Conservation (phyloP, 306 rosid species). For the Carpinus fangiana region DNA sequence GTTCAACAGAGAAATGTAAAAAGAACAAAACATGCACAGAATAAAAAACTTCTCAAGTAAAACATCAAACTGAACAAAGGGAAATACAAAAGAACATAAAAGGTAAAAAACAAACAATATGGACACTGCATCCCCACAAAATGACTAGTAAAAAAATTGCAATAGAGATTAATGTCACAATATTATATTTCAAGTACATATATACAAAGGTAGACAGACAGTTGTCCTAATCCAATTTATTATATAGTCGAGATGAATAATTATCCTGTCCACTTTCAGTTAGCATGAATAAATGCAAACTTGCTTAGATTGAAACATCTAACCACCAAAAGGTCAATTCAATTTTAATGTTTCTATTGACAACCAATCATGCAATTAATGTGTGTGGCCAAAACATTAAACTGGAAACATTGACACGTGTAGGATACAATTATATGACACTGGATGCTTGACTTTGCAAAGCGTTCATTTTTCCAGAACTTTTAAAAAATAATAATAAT, state of each 20-base stretch:
- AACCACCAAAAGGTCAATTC: not conserved
- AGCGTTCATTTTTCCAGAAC: not conserved
- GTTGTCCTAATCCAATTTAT: not conserved
- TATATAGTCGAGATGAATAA: not conserved
- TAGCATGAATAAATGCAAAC: not conserved
- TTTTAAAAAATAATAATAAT: not conserved
- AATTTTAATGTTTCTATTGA: not conserved
- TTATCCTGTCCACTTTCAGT: too few species aligned
- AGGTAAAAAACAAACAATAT: not conserved
- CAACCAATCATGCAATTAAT: not conserved
- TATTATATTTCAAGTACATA: not conserved
- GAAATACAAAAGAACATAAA: not conserved
- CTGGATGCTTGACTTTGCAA: not conserved
- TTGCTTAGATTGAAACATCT: not conserved
- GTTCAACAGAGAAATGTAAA: slow-evolving; percentile 1
- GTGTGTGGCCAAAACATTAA: not conserved
- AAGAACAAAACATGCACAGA: not conserved
- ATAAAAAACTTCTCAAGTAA: not conserved
- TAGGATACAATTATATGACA: not conserved
- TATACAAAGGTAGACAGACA: not conserved
- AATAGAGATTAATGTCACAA: not conserved
- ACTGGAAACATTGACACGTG: not conserved
- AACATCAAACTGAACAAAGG: not conserved
- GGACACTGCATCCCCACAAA: not conserved
- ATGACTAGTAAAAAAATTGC: not conserved